Evolutionary conservation across 2,329 filamentous ascomycete genomes (phyloP), one percentile per base, ranked within the genome.

Genomic region (Penicillium italicum): DNA sequence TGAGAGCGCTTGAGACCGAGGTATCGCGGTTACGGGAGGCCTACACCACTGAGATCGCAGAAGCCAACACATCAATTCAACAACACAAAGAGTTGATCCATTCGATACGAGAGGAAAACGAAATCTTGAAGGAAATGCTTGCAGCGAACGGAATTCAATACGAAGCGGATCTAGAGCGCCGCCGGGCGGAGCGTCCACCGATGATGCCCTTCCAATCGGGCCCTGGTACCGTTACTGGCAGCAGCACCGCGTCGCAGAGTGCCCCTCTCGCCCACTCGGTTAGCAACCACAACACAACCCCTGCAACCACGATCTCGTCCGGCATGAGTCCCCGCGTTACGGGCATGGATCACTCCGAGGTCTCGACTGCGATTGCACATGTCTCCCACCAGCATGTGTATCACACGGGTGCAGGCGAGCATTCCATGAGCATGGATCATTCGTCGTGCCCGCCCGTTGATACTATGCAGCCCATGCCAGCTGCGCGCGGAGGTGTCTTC

Each of bases 1-100:
- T 97, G 78, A 95, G 95, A 73, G 86, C 89, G 11, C 83, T 97
- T 16, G 94, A 99, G 74, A 87, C 93, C 68, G 91, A 97, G 75
- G 89, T 97, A 5, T 80, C 95, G 20, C 87, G 91, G 46, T 80
- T 97, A 41, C 94, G 95, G 71, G 91, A 97, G 70, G 70, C 70
- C 8, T 78, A 75, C 57, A 82, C 88, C n/a, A 93, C 87, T 68
- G 86, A 85, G 66, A 85, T 83, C 48, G 82, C 87, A 18, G 82
- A 85, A 7, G 66, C 72, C 34, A 73, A 75, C 50, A 53, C 67
- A 22, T 67, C 72, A 18, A 58, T 77, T 12, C 68, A 73, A 42
- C 85, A 88, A 63, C 90, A 95, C 70, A 90, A 91, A 68, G 85
- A 92, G 50, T 82, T 83, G 49, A 78, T 94, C n/a, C 80, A 84